Evolutionary conservation across 345 rosid genomes (phyloP), one percentile per base, ranked within the genome.

Genomic region (Aurinia saxatilis): DNA sequence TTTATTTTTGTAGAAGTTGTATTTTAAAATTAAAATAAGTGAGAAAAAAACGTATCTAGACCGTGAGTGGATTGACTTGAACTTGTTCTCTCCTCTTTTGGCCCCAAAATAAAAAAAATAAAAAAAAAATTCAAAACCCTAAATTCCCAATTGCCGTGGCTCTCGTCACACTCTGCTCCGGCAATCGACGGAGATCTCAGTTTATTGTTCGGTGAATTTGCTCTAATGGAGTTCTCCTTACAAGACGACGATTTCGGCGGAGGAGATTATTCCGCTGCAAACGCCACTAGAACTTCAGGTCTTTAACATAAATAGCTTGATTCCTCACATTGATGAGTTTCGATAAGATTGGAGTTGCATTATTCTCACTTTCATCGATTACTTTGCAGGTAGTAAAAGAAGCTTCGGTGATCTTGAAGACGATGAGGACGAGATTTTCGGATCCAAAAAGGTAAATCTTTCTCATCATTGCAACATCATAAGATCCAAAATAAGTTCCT

Each of bases 201-300:
- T n/a, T n/a, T n/a, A n/a, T n/a, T n/a, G n/a, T n/a, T n/a, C 62
- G 7, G 5, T 15, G 16, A 18, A 46, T 2, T 61, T 36, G 4
- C 51, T 23, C 13, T 25, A 15, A 71, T 71, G 75, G 75, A 64
- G 39, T 71, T 64, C 57, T 64, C 65, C 6, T 34, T 50, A 38
- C 69, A 89, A 78, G 98, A 92, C 53, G 98, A 92, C 72, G 97
- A 85, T 76, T 92, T 92, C 58, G 98, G 93, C 3, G 91, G 95
- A 8, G 91, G 95, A 9, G 97, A 90, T 65, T 82, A 78, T 66
- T 45, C 85, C 2, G 85, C 81, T 21, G 63, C 62, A 39, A 80
- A 81, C 55, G 74, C 65, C 38, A 12, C 70, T 11, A 70, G 78
- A 59, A 76, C 72, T 68, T 67, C 97, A 76, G 96, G 95, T 92